Percentiles rank a stretch among this genome's conserved stretches.
Conservation (phyloP, 208 protist genomes). For the Trichomonas tenax region DNA sequence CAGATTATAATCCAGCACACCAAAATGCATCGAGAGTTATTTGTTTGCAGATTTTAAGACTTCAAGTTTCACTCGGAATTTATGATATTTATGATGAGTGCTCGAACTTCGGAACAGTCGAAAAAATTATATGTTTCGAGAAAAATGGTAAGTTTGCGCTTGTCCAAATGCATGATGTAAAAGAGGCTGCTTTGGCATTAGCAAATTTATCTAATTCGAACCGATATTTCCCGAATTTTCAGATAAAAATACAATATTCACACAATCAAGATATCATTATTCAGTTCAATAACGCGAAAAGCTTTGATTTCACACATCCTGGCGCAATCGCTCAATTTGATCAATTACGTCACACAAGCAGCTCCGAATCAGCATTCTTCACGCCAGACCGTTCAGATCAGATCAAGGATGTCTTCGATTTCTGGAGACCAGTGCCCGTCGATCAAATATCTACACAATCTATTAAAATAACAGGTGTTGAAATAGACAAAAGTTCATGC, state of each 20-base stretch:
- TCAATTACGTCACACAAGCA: not conserved
- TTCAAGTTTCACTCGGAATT: not conserved
- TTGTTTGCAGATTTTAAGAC: not conserved
- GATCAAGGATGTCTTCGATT: not conserved
- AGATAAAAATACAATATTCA: not conserved
- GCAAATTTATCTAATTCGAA: not conserved
- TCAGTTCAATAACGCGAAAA: not conserved
- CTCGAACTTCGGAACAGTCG: not conserved
- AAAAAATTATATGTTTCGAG: not conserved
- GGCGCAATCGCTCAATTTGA: not conserved
- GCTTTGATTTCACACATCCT: not conserved
- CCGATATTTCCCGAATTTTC: not conserved
- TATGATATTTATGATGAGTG: slow-evolving; percentile 8
- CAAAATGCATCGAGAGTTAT: not conserved
- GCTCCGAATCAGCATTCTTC: not conserved
- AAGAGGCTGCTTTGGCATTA: not conserved
- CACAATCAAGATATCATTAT: not conserved
- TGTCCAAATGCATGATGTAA: not conserved
- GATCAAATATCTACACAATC: not conserved
- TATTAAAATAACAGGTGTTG: not conserved
- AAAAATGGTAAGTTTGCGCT: not conserved
- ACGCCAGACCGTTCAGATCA: not conserved
- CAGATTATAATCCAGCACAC: not conserved
- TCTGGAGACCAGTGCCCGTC: not conserved
- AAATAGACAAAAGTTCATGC: not conserved